phyloP scores from a whole-genome alignment of 768 basidiomycete species.

The Clavulina sp. region DNA sequence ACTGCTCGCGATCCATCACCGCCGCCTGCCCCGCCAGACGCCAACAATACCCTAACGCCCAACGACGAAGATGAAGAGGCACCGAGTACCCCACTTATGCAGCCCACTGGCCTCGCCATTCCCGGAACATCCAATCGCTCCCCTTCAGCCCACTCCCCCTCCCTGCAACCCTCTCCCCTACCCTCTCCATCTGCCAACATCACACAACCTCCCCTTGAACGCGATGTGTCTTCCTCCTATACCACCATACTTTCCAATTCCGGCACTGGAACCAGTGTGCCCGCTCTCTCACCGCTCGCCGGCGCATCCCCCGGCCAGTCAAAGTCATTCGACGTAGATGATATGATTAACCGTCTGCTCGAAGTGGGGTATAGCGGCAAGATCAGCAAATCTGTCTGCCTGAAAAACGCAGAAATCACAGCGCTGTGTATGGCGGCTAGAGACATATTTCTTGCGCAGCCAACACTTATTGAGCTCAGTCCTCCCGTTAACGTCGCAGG shows the following conservation, averaged over 20 bases:
- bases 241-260: slow-evolving; percentile 65
- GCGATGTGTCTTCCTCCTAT: slow-evolving; percentile 63
- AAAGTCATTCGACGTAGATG: slow-evolving; percentile 79
- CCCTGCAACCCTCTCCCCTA: too few relatives aligned
- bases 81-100: background rate
- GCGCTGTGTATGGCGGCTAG: slow-evolving; percentile 89
- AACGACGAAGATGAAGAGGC: background rate
- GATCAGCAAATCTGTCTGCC: slow-evolving; percentile 84
- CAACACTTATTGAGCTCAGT: slow-evolving; percentile 89
- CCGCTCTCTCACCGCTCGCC: background rate
- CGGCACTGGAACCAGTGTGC: slow-evolving; percentile 18
- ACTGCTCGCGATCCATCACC: background rate
- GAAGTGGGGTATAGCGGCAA: slow-evolving; percentile 97
- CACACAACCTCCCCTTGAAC: slow-evolving; percentile 22
- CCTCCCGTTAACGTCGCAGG: slow-evolving; percentile 99
- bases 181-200: slow-evolving; percentile 5
- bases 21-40: background rate
- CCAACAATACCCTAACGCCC: background rate
- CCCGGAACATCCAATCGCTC: slow-evolving; percentile 1
- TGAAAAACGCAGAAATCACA: slow-evolving; percentile 93
- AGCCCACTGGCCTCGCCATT: background rate
- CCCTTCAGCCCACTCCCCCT: slow-evolving; percentile 10
- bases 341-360: slow-evolving; percentile 91
- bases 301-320: slow-evolving; percentile 36
- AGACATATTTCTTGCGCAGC: slow-evolving; percentile 90